Evolutionary conservation across 495 filamentous ascomycete species (phyloP), one percentile per base, ranked within the genome.

Genomic region (Penicillium mononematosum): DNA sequence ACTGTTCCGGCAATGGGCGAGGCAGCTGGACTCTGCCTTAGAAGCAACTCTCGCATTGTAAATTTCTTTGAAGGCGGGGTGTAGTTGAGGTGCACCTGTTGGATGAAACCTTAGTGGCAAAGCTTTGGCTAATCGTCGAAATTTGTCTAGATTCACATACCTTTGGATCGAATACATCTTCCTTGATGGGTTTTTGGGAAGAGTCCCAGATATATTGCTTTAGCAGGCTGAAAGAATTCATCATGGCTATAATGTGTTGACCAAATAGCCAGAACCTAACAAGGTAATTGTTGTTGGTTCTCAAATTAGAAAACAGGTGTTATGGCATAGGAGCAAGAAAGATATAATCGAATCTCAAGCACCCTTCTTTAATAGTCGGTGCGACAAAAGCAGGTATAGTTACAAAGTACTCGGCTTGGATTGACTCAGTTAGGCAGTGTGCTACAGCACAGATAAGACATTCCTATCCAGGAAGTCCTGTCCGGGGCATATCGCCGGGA

Each of bases 1-100:
- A 46, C 50, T 25, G 61, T 67, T 47, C 58, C 61, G 42, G 64
- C 64, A 44, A 67, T 56, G 1, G 64, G 53, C 11, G 64, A 53
- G 25, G 56, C 49, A 20, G 34, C 49, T 45, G 34, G 32, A 45
- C 60, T 59, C n/a, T 43, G 19, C 1, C n/a, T 31, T 38, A 64
- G 36, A 17, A 55, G 58, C 17, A 64, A 38, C 4, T 64, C 62
- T 58, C 56, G 20, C 54, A 64, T 58, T n/a, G 62, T 58, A 10
- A 61, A 32, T n/a, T 56, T 58, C 43, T 56, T 64, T 46, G 54
- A 42, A 7, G 62, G 62, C 14, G 58, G 50, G 8, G 44, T 34
- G 20, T 64, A 64, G n/a, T 58, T 32, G 20, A 64, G 50, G 56
- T 64, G 62, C 17, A 64, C 34, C 62, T 64, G 27, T 46, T 34